A percentile compares a stretch with the other conserved stretches of the same genome.
Evolutionary conservation across 768 basidiomycete genomes (phyloP).

Genomic region (Chalciporus piperatus): DNA sequence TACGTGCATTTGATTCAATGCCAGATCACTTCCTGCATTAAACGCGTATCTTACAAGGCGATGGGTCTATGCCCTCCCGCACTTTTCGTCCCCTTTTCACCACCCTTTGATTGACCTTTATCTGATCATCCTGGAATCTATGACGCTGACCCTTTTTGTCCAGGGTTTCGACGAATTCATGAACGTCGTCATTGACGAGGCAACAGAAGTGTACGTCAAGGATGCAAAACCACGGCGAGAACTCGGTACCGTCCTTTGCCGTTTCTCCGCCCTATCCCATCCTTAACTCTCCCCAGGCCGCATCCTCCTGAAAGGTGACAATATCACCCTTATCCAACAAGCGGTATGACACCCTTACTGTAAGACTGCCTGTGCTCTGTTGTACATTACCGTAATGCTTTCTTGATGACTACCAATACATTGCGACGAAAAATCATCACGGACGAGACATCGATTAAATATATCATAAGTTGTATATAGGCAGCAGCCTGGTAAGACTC

Average conservation of each 20-base stretch:
- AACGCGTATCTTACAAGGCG: conserved; percentile 39
- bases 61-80: conserved; percentile 17
- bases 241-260: conserved; percentile 57
- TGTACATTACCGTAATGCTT: conserved; percentile 22
- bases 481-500: conserved; percentile 64
- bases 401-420: conserved; percentile 2
- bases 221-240: conserved; percentile 82
- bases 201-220: conserved; percentile 87
- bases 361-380: conserved; percentile 13
- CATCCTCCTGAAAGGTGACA: conserved; percentile 95
- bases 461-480: conserved; percentile 78
- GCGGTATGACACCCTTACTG: conserved; percentile 27
- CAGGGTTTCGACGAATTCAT: conserved; percentile 99
- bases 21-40: conserved; percentile 35
- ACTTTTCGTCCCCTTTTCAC: conserved; percentile 4
- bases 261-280: conserved; percentile 3
- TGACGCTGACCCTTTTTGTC: conserved; percentile 22
- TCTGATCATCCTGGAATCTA: conserved; percentile 1
- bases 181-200: conserved; percentile 95
- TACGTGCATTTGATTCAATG: conserved; percentile 45
- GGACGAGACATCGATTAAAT: not conserved
- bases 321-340: conserved; percentile 96
- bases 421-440: not conserved
- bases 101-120: not conserved
- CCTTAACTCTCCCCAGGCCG: conserved; percentile 55